phyloP scores from a whole-genome alignment of 495 filamentous ascomycete genomes.

The Podospora appendiculata region DNA sequence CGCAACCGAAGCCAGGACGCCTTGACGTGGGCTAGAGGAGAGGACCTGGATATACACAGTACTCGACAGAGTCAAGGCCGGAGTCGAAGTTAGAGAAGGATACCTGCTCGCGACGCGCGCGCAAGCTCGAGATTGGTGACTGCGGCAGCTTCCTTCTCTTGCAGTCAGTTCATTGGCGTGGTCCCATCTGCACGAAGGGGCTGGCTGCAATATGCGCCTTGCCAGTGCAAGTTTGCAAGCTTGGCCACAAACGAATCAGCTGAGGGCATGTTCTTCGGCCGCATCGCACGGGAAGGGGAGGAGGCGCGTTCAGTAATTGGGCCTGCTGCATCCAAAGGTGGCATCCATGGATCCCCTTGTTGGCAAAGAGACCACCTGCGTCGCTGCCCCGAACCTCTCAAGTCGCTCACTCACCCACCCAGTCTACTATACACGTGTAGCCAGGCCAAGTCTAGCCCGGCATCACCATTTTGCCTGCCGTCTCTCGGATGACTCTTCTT shows the following conservation, averaged over 20 bases:
- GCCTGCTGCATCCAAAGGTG: constrained; percentile 7
- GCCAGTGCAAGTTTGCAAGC: constrained; percentile 6
- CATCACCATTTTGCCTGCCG: neutral
- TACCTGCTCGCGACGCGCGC: neutral
- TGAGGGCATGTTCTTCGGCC: constrained; percentile 13
- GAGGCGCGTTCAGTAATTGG: constrained; percentile 13
- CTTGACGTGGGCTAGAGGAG: neutral
- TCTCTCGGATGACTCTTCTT: too few species aligned
- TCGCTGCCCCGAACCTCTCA: constrained; percentile 3
- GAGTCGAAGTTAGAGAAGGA: neutral
- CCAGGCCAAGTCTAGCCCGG: neutral
- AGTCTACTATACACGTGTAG: too few species aligned
- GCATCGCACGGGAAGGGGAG: constrained; percentile 7
- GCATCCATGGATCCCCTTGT: constrained; percentile 9
- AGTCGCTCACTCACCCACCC: neutral
- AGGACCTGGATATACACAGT: neutral
- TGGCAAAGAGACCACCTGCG: constrained; percentile 20
- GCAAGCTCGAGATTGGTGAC: neutral
- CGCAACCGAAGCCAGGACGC: constrained; percentile 7
- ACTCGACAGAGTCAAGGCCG: neutral
- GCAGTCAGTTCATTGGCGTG: neutral
- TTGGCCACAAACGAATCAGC: constrained; percentile 19
- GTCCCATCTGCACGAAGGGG: constrained; percentile 13
- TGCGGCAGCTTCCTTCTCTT: neutral
- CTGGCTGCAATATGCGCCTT: constrained; percentile 14